Conservation (phyloP, 257 asterid genomes). For the Haberlea rhodopensis region DNA sequence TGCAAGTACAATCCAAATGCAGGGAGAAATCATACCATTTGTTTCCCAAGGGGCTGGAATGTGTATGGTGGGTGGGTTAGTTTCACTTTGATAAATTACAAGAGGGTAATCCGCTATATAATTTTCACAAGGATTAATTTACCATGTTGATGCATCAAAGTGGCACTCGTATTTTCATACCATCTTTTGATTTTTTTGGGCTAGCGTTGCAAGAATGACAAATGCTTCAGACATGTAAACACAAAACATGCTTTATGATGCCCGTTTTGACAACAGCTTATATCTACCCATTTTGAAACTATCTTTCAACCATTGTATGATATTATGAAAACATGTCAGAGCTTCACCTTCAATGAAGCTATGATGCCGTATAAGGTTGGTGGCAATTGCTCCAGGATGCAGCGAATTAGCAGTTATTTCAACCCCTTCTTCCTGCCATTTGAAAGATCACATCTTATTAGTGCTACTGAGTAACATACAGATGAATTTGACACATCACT, state of each 20-base stretch:
- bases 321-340: slow-evolving; percentile 9
- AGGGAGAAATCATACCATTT: neutral
- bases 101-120: no score
- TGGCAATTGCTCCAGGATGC: slow-evolving; percentile 80
- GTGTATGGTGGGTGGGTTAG: neutral
- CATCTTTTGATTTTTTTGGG: neutral
- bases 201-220: no score
- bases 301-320: neutral
- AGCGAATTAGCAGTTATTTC: slow-evolving; percentile 74
- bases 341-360: slow-evolving; percentile 45
- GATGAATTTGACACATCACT: no score
- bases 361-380: slow-evolving; percentile 62
- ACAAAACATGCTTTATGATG: neutral
- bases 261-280: no score
- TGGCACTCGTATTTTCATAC: neutral
- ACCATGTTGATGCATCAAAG: no score
- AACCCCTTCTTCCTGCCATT: slow-evolving; percentile 69
- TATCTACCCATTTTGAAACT: neutral
- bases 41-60: neutral
- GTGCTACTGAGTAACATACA: neutral
- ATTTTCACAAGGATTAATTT: no score
- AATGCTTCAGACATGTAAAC: neutral
- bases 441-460: slow-evolving; percentile 16
- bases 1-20: neutral
- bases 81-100: neutral